Conservation (phyloP, 257 asterid species). For the Salvia hispanica region DNA sequence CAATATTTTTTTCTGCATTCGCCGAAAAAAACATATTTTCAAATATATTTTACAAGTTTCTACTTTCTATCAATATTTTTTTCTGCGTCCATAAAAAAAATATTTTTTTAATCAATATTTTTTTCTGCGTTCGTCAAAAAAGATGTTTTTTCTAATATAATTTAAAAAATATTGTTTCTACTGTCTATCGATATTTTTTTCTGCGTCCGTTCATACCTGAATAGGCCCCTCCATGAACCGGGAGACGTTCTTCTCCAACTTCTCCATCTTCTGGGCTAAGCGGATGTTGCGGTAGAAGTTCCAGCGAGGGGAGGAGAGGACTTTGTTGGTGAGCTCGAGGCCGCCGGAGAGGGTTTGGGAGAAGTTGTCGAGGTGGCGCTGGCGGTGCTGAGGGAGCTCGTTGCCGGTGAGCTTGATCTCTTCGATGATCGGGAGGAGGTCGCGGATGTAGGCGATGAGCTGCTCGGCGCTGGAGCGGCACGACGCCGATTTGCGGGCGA, state of each 20-base stretch:
- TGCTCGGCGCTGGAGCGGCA: conserved; percentile 77
- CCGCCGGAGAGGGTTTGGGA: conserved; percentile 64
- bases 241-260: conserved; percentile 60
- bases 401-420: conserved; percentile 78
- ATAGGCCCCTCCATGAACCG: conserved; percentile 58
- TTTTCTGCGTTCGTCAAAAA: too few species aligned
- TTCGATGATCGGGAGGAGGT: conserved; percentile 69
- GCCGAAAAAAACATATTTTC: too few species aligned
- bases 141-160: too few species aligned
- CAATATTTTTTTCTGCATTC: too few species aligned
- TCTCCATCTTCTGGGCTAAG: conserved; percentile 77
- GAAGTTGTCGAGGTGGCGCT: conserved; percentile 71
- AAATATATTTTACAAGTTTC: too few species aligned
- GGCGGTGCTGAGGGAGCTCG: conserved; percentile 82
- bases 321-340: conserved; percentile 61
- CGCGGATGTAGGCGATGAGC: conserved; percentile 50
- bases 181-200: too few species aligned
- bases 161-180: too few species aligned
- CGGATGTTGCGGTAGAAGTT: conserved; percentile 66
- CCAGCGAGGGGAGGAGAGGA: conserved; percentile 70
- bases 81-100: too few species aligned
- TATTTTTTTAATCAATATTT: too few species aligned
- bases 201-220: conserved; percentile 21
- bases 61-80: too few species aligned
- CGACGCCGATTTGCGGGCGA: conserved; percentile 53